Conservation (phyloP, 2,329 filamentous ascomycete genomes). For the Pseudogymnoascus sp. region DNA sequence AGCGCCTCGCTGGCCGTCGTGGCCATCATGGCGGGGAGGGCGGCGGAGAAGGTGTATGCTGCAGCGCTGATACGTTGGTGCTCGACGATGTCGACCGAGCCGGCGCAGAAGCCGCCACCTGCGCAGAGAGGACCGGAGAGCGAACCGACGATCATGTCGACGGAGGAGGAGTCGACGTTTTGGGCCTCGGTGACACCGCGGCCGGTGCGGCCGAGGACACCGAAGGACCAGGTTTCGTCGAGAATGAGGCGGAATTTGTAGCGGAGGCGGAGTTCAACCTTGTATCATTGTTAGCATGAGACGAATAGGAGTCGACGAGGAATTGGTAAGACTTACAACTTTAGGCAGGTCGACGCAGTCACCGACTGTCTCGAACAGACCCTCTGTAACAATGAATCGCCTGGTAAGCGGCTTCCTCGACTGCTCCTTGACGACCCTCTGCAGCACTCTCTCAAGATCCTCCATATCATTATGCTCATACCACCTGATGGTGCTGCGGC, state of each 20-base stretch:
- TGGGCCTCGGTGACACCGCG: constrained; percentile 92
- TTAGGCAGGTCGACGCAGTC: constrained; percentile 79
- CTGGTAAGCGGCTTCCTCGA: constrained; percentile 74
- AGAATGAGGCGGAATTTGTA: constrained; percentile 98
- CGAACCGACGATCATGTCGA: constrained; percentile 96
- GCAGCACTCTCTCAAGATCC: constrained; percentile 77
- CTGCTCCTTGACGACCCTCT: constrained; percentile 81
- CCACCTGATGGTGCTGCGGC: constrained; percentile 83
- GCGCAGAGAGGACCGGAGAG: constrained; percentile 84
- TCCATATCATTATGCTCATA: constrained; percentile 96
- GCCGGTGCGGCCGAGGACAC: constrained; percentile 83
- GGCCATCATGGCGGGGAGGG: constrained; percentile 83
- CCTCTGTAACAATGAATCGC: constrained; percentile 93
- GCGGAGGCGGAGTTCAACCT: constrained; percentile 86
- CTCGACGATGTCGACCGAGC: constrained; percentile 82
- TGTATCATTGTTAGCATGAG: constrained; percentile 11
- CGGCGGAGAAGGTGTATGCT: constrained; percentile 92
- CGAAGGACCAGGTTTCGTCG: constrained; percentile 97
- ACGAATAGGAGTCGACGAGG: neutral
- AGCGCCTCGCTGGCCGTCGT: constrained; percentile 94
- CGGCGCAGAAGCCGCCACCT: constrained; percentile 92
- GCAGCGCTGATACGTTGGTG: constrained; percentile 91
- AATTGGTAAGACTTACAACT: constrained; percentile 48
- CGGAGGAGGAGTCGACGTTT: constrained; percentile 84
- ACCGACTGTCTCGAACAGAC: constrained; percentile 82